Evolutionary conservation across 345 rosid species (phyloP).

Genomic region (Rubroshorea leprosula): DNA sequence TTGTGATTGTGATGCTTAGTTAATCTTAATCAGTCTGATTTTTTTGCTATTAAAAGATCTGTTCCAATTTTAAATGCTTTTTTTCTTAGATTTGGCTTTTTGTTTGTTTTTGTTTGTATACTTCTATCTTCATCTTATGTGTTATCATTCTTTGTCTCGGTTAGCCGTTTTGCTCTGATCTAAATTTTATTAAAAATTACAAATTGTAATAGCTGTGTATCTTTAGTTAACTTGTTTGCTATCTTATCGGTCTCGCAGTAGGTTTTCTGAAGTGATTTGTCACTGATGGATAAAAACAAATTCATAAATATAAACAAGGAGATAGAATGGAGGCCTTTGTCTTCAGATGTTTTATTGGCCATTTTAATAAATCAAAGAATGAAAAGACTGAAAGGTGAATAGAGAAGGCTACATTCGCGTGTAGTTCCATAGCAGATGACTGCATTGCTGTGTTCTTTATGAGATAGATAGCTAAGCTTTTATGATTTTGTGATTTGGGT

Average conservation of each 20-base stretch:
- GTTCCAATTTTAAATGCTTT: not conserved
- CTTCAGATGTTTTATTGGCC: no score
- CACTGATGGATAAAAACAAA: no score
- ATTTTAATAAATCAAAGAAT: no score
- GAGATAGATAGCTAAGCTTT: not conserved
- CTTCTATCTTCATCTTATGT: not conserved
- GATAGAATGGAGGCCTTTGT: no score
- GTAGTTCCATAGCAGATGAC: no score
- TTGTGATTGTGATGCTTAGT: constrained; percentile 1
- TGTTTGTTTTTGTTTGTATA: not conserved
- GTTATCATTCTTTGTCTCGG: not conserved
- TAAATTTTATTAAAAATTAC: not conserved
- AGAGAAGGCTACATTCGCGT: not conserved
- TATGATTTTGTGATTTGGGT: not conserved
- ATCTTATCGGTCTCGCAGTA: no score
- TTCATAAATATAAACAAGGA: no score
- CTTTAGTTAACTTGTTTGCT: not conserved
- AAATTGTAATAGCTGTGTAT: not conserved
- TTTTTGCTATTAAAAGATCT: not conserved
- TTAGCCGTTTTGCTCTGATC: not conserved
- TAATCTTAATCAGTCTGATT: not conserved
- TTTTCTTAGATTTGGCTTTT: no score
- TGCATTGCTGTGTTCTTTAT: no score
- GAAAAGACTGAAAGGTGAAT: no score
- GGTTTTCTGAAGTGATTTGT: no score